phyloP scores from a whole-genome alignment of 2,329 filamentous ascomycete genomes.

The Hymenoscyphus infarciens region DNA sequence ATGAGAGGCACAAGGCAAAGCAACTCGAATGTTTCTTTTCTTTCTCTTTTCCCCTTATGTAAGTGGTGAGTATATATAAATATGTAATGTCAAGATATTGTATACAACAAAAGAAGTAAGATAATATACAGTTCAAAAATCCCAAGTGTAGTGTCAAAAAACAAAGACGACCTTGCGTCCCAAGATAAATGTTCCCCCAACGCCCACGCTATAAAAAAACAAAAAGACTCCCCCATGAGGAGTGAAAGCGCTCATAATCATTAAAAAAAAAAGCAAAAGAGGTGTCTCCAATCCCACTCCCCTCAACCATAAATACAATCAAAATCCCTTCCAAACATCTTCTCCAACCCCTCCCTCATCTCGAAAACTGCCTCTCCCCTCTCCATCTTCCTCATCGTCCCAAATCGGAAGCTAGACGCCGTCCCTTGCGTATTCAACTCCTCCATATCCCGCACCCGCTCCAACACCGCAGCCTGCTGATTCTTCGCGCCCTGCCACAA shows the following conservation, averaged over 20 bases:
- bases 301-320: constrained; percentile 31
- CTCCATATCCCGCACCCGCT: constrained; percentile 25
- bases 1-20: no score
- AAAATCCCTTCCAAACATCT: constrained; percentile 41
- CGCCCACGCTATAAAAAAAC: not conserved
- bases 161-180: not conserved
- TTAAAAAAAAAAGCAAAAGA: constrained; percentile 2
- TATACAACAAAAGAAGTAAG: constrained; percentile 1
- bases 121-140: not conserved
- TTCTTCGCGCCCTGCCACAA: constrained; percentile 58
- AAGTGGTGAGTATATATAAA: not conserved
- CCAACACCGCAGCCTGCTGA: constrained; percentile 37
- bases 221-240: not conserved
- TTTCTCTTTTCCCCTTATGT: not conserved
- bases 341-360: constrained; percentile 30
- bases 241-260: not conserved
- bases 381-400: constrained; percentile 8
- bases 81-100: not conserved
- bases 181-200: not conserved
- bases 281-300: no score
- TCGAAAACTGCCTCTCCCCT: constrained; percentile 21
- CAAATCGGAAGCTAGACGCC: constrained; percentile 17
- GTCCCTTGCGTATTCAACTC: constrained; percentile 17
- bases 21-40: not conserved
- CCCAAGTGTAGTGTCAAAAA: no score